phyloP scores from a whole-genome alignment of 2,329 filamentous ascomycete genomes.

The Gnomoniopsis smithogilvyi region DNA sequence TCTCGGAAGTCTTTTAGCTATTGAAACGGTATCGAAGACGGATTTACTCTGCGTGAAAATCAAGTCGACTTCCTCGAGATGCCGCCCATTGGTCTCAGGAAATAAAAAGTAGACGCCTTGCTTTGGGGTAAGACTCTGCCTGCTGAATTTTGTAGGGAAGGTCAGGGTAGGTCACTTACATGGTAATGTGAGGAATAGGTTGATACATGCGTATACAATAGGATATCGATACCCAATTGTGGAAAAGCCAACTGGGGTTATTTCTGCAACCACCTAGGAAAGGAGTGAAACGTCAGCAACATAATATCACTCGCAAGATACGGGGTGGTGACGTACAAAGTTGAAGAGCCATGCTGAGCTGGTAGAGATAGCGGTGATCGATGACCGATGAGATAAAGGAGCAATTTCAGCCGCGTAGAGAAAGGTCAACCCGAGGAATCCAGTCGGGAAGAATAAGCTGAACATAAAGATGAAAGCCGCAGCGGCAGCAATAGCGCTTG shows the following conservation, averaged over 20 bases:
- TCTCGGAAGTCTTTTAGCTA: constrained; percentile 16
- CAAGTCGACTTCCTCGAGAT: constrained; percentile 18
- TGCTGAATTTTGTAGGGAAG: neutral
- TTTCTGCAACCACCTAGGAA: constrained; percentile 40
- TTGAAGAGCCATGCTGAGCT: constrained; percentile 46
- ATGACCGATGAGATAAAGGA: constrained; percentile 46
- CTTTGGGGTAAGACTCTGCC: neutral
- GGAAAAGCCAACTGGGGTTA: constrained; percentile 42
- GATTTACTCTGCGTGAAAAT: constrained; percentile 16
- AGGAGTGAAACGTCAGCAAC: neutral
- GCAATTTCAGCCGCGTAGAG: constrained; percentile 58
- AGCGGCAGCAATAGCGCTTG: constrained; percentile 13
- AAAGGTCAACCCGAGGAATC: constrained; percentile 57
- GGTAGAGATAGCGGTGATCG: constrained; percentile 54
- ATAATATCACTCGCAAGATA: neutral
- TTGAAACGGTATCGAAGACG: constrained; percentile 17
- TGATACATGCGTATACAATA: constrained; percentile 45
- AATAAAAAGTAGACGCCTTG: neutral
- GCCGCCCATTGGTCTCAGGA: constrained; percentile 17
- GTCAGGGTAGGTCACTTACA: neutral
- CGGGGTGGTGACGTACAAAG: constrained; percentile 28
- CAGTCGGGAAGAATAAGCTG: constrained; percentile 58
- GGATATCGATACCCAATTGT: constrained; percentile 51
- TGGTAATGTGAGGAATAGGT: constrained; percentile 38
- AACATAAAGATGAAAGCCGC: constrained; percentile 52